Evolutionary conservation across 2,329 filamentous ascomycete species (phyloP).

Genomic region (Penicillium sclerotiorum): DNA sequence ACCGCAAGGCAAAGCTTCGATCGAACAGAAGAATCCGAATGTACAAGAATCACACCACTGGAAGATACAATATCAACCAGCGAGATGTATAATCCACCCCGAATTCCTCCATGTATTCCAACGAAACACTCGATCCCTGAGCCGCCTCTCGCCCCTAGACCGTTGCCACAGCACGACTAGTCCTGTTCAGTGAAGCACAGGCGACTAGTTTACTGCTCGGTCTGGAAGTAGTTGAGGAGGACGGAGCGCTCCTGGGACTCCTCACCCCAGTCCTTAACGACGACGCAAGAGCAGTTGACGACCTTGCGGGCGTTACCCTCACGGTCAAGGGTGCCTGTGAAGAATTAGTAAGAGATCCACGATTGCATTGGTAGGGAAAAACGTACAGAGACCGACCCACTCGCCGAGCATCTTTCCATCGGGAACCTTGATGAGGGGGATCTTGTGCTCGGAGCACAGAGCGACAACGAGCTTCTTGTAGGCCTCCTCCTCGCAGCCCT

Average conservation of each 20-base stretch:
- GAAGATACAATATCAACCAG: constrained; percentile 5
- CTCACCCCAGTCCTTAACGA: constrained; percentile 99
- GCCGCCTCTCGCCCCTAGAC: constrained; percentile 14
- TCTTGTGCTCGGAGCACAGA: constrained; percentile 99
- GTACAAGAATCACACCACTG: constrained; percentile 1
- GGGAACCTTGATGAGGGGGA: constrained; percentile 98
- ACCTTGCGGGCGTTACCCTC: constrained; percentile 99
- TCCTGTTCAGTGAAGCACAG: background rate
- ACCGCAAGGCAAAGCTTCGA: constrained; percentile 8
- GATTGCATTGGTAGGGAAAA: constrained; percentile 7
- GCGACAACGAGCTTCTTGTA: constrained; percentile 99
- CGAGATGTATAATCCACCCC: background rate
- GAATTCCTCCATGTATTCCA: background rate
- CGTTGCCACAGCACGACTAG: constrained; percentile 14
- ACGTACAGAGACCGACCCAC: constrained; percentile 99
- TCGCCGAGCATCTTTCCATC: constrained; percentile 99
- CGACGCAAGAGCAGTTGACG: constrained; percentile 99
- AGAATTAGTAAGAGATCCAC: background rate
- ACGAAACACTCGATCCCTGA: constrained; percentile 1
- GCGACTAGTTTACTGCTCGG: constrained; percentile 54
- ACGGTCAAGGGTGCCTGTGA: constrained; percentile 89
- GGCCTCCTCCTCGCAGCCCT: constrained; percentile 99
- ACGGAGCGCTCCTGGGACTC: constrained; percentile 98
- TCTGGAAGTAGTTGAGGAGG: constrained; percentile 99
- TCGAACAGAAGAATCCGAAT: constrained; percentile 2